Base-by-base conservation (phyloP, 2,329 filamentous ascomycete genomes). In the Sclerotinia minor region DNA sequence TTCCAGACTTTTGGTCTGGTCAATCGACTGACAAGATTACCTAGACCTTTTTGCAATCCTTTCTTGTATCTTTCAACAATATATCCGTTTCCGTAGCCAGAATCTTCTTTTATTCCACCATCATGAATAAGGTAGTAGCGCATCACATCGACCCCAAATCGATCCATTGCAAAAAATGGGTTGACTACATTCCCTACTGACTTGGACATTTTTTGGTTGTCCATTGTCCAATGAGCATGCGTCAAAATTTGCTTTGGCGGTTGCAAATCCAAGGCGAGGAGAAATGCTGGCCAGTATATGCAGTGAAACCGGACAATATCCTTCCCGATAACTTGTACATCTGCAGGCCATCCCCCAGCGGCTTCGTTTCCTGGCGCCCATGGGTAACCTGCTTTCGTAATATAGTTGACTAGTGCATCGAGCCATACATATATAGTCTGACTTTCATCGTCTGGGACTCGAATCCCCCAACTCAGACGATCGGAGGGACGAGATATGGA, bases 341-440 rank as follows among this genome's bases (percentile, higher is more conserved):
- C 89, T 11, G 92, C 92, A 5, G 95, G 95, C 94, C 95, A 99
- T 32, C 91, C 88, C 61, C 85, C 84, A 26, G 80, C 81, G 19
- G 82, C 78, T 69, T 90, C 87, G 5, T 84, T 80, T 1, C 87
- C 87, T 0, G 91, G 89, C 0, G 87, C 80, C 87, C 90, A 92
- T 0, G 92, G 92, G 76, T 96, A 98, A 19, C 94, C 93, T 1
- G 92, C 87, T 71, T 89, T 92, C 21, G 94, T 97, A 64, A 95
- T 80, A 77, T 99, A 99, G 79, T 97, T 99, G 75, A 98, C 85
- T 41, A 99, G 85, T 1, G 95, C 95, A 79, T 99, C 96, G 0
- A 99, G 85, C 95, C 95, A 99, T 44, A 99, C 96, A 76, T 99
- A 99, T 68, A 99, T 94, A 3, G 94, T 98, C 79, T 98, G 95